A percentile compares a stretch with the other conserved stretches of the same genome.
Conservation (phyloP, 1,139 yeast genomes). For the Hemisphaericaspora subhashii region DNA sequence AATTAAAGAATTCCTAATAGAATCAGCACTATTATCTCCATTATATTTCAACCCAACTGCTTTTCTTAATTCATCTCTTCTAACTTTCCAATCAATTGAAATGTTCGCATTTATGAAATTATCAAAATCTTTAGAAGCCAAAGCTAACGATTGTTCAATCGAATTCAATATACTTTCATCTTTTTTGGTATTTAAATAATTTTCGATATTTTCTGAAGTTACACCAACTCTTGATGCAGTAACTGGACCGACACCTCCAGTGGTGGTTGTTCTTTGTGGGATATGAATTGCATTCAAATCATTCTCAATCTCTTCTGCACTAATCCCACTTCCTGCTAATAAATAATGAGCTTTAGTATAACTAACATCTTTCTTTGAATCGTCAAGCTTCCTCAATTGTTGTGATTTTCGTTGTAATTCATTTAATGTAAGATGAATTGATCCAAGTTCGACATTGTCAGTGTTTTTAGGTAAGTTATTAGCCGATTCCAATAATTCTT, state of each 20-base stretch:
- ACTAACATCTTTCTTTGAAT: conserved; percentile 34
- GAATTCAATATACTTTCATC: conserved; percentile 83
- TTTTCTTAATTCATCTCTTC: conserved; percentile 70
- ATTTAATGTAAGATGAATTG: conserved; percentile 70
- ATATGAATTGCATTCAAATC: conserved; percentile 50
- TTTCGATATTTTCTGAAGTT: conserved; percentile 40
- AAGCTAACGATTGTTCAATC: conserved; percentile 74
- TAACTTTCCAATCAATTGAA: conserved; percentile 78
- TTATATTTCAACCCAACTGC: conserved; percentile 51
- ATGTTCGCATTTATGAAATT: conserved; percentile 70
- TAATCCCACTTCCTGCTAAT: conserved; percentile 85
- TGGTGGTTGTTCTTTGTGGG: conserved; percentile 14
- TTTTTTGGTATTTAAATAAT: conserved; percentile 63
- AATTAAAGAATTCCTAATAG: conserved; percentile 20
- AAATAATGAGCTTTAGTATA: conserved; percentile 89
- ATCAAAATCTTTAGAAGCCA: conserved; percentile 85
- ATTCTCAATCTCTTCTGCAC: conserved; percentile 81
- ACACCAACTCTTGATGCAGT: neutral
- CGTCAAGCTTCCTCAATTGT: conserved; percentile 52
- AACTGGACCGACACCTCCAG: conserved; percentile 1
- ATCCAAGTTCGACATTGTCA: conserved; percentile 60
- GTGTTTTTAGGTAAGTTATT: conserved; percentile 62
- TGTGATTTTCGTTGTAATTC: conserved; percentile 76
- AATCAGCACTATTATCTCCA: conserved; percentile 18
- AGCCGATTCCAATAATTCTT: conserved; percentile 72